A percentile compares a stretch with the other conserved stretches of the same genome.
phyloP scores from a whole-genome alignment of 2,329 filamentous ascomycete species.

The Aspergillus puulaauensis region DNA sequence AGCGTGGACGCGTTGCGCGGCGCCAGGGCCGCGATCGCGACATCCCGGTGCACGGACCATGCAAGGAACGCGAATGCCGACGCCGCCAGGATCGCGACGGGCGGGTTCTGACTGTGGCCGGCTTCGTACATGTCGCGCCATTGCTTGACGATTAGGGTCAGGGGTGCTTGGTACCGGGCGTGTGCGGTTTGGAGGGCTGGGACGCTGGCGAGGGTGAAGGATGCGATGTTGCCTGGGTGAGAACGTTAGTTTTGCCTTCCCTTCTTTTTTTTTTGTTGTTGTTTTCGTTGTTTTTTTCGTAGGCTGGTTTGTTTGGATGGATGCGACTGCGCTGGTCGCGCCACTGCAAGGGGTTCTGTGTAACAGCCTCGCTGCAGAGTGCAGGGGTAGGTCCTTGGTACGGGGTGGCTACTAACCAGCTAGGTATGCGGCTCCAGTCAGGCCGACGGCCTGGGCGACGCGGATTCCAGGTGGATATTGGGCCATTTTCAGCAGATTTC shows the following conservation, averaged over 20 bases:
- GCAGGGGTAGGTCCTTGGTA: not conserved
- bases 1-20: slow-evolving; percentile 12
- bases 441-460: slow-evolving; percentile 27
- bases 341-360: not conserved
- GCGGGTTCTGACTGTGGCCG: slow-evolving; percentile 26
- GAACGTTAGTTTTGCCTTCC: not conserved
- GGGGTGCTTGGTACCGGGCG: slow-evolving; percentile 8
- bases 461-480: slow-evolving; percentile 22
- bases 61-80: slow-evolving; percentile 29
- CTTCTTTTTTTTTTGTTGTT: too few species aligned
- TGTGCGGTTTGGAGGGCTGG: slow-evolving; percentile 26
- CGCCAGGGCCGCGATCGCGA: slow-evolving; percentile 13
- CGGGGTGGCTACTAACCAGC: slow-evolving; percentile 20
- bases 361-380: not conserved
- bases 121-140: slow-evolving; percentile 23
- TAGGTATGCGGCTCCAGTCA: slow-evolving; percentile 31
- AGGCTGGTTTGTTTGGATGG: too few species aligned
- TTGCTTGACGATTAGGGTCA: slow-evolving; percentile 12
- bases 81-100: slow-evolving; percentile 22
- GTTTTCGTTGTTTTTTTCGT: too few species aligned
- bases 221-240: slow-evolving; percentile 22
- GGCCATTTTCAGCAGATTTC: not conserved
- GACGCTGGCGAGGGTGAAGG: slow-evolving; percentile 23
- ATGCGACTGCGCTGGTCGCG: not conserved
- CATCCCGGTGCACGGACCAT: slow-evolving; percentile 21